Evolutionary conservation across 1,284 basidiomycete species (phyloP), one percentile per base, ranked within the genome.

Genomic region (Ustilago shanxiensis): DNA sequence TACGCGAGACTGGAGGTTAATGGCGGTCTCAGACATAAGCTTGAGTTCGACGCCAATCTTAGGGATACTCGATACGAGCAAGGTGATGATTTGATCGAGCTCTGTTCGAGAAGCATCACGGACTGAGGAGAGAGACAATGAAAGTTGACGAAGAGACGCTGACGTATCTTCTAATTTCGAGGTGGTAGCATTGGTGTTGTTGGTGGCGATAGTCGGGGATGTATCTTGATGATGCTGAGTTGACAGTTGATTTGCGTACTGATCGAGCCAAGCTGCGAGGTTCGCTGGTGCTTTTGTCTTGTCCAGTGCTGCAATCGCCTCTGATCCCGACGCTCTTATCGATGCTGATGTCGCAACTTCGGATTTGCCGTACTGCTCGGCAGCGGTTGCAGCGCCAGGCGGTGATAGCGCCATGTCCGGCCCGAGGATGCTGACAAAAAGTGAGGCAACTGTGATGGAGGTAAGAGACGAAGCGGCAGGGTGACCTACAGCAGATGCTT

Each of bases 21-120:
- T 58, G 6, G 71, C 75, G 3, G 67, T 66, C 39, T 78, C 66
- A 6, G 55, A 60, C 68, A 74, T 66, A 47, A 78, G 70, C 33
- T 61, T 62, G 56, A 72, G 59, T 37, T 75, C 68, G 54, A 75
- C 57, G 13, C 52, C 62, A 10, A 78, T 58, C 29, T 64, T 74
- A 28, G 76, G 72, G 24, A 75, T 66, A 41, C 65, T 69, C 0
- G 61, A 53, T 20, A 72, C 62, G 56, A 78, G 66, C 55, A 60
- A 67, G 22, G 47, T 33, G 65, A 75, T 59, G 68, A 66, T 59
- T 22, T 63, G 65, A 22, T 78, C 67, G 5, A 74, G 58, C 31
- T 75, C 60, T n/a, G 52, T 57, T 49, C 67, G 61, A 6, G 65
- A 64, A 14, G 54, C 51, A 53, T 74, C 65, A 33, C 72, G 64